A percentile compares a stretch with the other conserved stretches of the same genome.
Conservation (phyloP, 176 grass and related monocot genomes). For the Neostapfia colusana region DNA sequence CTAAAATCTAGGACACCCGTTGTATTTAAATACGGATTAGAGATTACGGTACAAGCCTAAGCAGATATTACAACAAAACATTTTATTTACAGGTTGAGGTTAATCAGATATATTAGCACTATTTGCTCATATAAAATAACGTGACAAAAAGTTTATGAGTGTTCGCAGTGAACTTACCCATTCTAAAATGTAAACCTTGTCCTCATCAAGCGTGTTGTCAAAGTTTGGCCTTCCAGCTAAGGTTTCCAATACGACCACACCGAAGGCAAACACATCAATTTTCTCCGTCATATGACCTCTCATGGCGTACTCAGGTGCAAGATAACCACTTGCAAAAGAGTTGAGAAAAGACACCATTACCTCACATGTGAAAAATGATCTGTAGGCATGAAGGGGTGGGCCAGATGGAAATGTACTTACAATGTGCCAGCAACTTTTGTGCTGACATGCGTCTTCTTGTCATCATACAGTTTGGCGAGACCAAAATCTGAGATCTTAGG, state of each 20-base stretch:
- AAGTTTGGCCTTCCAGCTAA: conserved; percentile 75
- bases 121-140: too few relatives aligned
- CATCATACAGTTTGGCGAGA: conserved; percentile 86
- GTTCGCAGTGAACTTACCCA: conserved; percentile 57
- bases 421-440: conserved; percentile 89
- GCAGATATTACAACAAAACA: too few relatives aligned
- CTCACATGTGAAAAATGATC: not conserved
- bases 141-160: not conserved
- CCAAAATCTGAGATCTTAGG: conserved; percentile 95
- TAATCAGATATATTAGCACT: too few relatives aligned
- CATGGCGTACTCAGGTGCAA: conserved; percentile 92
- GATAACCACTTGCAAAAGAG: conserved; percentile 58
- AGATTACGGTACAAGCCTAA: too few relatives aligned
- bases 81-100: too few relatives aligned
- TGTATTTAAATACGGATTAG: too few relatives aligned
- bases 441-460: conserved; percentile 79
- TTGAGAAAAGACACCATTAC: not conserved
- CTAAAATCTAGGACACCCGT: not conserved
- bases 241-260: conserved; percentile 61
- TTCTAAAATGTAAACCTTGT: conserved; percentile 76
- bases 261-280: conserved; percentile 79
- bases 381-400: not conserved
- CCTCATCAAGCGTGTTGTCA: conserved; percentile 35
- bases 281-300: conserved; percentile 94
- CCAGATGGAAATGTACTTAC: conserved; percentile 49